Conservation (phyloP, 192 early-diverging fungal species). For the Pilaira anomala region DNA sequence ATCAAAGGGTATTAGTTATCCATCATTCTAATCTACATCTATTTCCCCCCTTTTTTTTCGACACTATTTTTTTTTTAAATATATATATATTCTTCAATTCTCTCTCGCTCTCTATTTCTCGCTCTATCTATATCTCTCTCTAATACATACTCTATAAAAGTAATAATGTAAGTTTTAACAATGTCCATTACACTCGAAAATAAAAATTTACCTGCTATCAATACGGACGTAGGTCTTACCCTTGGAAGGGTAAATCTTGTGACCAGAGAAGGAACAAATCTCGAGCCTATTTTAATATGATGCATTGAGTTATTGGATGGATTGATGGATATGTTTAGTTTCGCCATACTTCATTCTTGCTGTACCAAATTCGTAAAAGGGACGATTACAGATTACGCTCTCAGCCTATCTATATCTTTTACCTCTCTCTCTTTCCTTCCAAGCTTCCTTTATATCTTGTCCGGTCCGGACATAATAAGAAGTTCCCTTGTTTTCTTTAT, state of each 20-base stretch:
- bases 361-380: background rate
- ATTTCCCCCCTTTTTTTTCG: background rate
- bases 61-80: too few species aligned
- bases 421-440: too few species aligned
- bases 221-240: constrained; percentile 89
- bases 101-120: background rate
- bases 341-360: background rate
- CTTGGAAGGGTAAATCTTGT: constrained; percentile 99
- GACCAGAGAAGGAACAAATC: constrained; percentile 94
- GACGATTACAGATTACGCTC: too few species aligned
- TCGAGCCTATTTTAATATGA: constrained; percentile 59
- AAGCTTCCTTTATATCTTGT: too few species aligned
- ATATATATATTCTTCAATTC: background rate
- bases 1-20: background rate
- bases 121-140: background rate
- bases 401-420: background rate
- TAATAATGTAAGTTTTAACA: background rate
- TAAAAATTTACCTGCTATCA: constrained; percentile 76
- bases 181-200: background rate
- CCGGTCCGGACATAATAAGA: too few species aligned
- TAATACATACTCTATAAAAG: constrained; percentile 17
- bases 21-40: constrained; percentile 15
- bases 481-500: too few species aligned
- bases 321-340: background rate
- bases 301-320: background rate